Base-by-base conservation (phyloP, 352 stramenopile species). In the Elongisporangium undulatum region DNA sequence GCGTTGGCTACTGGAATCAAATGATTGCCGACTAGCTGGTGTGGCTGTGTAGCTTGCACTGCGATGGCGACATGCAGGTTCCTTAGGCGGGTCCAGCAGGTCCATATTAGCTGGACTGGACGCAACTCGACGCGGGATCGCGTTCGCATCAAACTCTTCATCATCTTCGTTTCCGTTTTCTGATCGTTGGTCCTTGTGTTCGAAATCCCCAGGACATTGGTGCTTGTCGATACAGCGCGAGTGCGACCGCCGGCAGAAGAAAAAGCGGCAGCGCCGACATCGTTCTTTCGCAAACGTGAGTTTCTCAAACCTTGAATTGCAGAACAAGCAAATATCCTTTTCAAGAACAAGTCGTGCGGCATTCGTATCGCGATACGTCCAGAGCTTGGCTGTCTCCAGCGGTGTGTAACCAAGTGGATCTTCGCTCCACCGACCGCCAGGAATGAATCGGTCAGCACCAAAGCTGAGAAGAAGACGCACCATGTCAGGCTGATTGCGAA, bases 401-500 rank as follows among this genome's bases (percentile, higher is more conserved):
- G 86, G 77, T 1, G 86, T 82, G 13, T 91, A 59, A 3, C 69
- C 69, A 8, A 70, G 56, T 6, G 53, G 24, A 4, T 66, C 64
- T 26, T 67, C 75, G 12, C 59, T 71, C 69, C 76, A 80, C 10
- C 59, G 59, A 3, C 79, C 79, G 3, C 77, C 73, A n/a, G 53
- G 41, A 4, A 63, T 23, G 0, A 49, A 48, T 16, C 66, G 56
- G 59, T 82, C 68, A 4, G 79, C 84, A 12, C 84, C 84, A 38
- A 71, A 71, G 19, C 56, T 69, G 24, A 93, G 72, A 20, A 95
- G 63, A 20, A 93, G 49, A 15, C 86, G 86, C 21, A 89, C 68
- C 55, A 89, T 63, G 50, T 95, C 83, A 1, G 84, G 84, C 22
- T 93, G 75, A 53, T 95, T 93, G 10, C 76, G 79, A 29, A 93